phyloP scores from a whole-genome alignment of 225 moss, liverwort and hornwort genomes.

The Asterella californica region DNA sequence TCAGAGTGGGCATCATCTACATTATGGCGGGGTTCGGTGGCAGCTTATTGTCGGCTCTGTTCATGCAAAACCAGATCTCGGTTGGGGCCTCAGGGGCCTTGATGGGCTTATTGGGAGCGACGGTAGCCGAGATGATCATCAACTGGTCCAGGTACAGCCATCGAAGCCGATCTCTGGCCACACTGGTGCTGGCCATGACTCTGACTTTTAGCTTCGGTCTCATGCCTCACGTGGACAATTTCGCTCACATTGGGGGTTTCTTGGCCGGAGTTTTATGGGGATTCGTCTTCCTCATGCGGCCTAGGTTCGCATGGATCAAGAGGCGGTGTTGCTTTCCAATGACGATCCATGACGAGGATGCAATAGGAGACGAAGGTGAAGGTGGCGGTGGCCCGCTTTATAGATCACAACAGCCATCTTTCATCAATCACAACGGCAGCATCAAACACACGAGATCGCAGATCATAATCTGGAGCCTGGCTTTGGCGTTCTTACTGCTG shows the following conservation, averaged over 20 bases:
- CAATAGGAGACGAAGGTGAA: neutral
- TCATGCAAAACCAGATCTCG: conserved; percentile 61
- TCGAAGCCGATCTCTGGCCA: conserved; percentile 46
- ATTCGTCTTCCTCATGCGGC: conserved; percentile 55
- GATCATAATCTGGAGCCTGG: conserved; percentile 51
- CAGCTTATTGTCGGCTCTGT: conserved; percentile 63
- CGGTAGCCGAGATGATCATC: conserved; percentile 58
- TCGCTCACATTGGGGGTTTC: conserved; percentile 67
- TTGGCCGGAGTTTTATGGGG: conserved; percentile 62
- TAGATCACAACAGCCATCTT: conserved; percentile 2
- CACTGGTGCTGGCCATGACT: conserved; percentile 43
- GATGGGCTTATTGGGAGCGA: conserved; percentile 75
- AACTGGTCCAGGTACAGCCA: conserved; percentile 62
- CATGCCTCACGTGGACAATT: conserved; percentile 86
- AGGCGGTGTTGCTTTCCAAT: conserved; percentile 46
- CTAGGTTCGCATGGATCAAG: conserved; percentile 65
- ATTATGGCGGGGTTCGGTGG: conserved; percentile 70
- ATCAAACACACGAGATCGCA: conserved; percentile 57
- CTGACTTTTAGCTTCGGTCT: conserved; percentile 56
- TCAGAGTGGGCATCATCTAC: conserved; percentile 62
- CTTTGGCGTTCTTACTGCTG: conserved; percentile 55
- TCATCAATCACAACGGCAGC: neutral
- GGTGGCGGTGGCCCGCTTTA: neutral
- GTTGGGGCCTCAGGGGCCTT: conserved; percentile 85
- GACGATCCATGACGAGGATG: conserved; percentile 47